Percentiles rank a stretch among this genome's conserved stretches.
phyloP scores from a whole-genome alignment of 768 basidiomycete species.

The Coprinopsis marcescibilis region DNA sequence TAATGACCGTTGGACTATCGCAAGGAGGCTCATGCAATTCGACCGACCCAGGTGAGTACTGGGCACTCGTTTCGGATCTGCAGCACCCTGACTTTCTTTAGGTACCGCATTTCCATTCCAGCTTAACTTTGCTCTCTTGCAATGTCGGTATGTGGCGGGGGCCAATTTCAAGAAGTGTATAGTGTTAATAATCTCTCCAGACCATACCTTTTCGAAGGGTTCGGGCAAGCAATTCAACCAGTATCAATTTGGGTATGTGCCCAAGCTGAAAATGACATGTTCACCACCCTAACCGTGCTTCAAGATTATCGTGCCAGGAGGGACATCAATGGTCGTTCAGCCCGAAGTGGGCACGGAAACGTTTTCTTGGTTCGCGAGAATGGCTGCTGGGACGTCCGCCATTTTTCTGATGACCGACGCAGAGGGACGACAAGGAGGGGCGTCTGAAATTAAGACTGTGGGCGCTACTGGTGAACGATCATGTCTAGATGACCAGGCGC shows the following conservation, averaged over 20 bases:
- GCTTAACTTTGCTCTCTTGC: constrained; percentile 46
- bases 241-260: constrained; percentile 45
- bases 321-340: constrained; percentile 40
- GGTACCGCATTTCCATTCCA: constrained; percentile 41
- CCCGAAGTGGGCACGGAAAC: constrained; percentile 33
- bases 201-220: constrained; percentile 41
- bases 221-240: constrained; percentile 42
- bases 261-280: background rate
- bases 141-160: constrained; percentile 48
- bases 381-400: constrained; percentile 51
- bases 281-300: constrained; percentile 1
- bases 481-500: constrained; percentile 50
- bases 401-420: constrained; percentile 54
- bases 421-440: constrained; percentile 48
- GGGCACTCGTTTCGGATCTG: background rate
- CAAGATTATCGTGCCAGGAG: constrained; percentile 62
- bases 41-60: constrained; percentile 31
- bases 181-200: constrained; percentile 21
- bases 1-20: constrained; percentile 45
- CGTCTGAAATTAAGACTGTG: constrained; percentile 47
- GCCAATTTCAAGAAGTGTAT: background rate
- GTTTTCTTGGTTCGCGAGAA: constrained; percentile 53
- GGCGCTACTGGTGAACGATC: constrained; percentile 38
- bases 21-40: constrained; percentile 48
- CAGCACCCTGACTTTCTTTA: constrained; percentile 14